These are phyloP conservation scores for Solanum corneliomulleri DNA, from an alignment of 257 asterid species.

Conservation along the genomic window DNA sequence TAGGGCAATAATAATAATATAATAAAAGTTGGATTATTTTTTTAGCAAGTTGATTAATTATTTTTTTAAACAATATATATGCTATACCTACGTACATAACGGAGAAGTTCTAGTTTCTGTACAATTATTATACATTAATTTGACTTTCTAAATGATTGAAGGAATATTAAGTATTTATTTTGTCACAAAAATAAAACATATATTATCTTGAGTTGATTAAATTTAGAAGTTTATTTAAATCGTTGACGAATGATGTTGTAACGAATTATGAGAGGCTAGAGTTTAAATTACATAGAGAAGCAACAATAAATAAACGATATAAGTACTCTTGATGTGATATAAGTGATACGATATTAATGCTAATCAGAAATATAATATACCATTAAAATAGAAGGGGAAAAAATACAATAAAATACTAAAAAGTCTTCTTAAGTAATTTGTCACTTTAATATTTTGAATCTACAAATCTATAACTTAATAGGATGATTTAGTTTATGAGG, in stretches of 20 bases:
- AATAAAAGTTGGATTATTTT: background rate
- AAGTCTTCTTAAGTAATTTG: too few species aligned
- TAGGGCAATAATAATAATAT: background rate
- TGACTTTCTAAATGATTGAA: background rate
- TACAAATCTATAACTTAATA: too few species aligned
- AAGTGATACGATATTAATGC: background rate
- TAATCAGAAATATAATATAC: background rate
- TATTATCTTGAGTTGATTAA: background rate
- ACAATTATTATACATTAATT: background rate
- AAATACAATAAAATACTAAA: background rate
- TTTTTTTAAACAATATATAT: background rate
- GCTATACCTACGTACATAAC: background rate
- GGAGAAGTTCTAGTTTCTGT: background rate
- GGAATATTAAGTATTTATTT: background rate
- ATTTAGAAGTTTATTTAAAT: background rate
- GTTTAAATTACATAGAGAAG: background rate
- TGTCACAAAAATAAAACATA: background rate
- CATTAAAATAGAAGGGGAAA: background rate
- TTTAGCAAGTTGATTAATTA: background rate
- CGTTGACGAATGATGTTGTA: background rate
- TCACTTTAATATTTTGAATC: too few species aligned
- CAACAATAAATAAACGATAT: background rate
- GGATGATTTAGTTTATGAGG: too few species aligned
- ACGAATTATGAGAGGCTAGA: background rate
- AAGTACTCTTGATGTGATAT: background rate